phyloP scores from a whole-genome alignment of 2,329 filamentous ascomycete genomes.

The Penicillium sp. region DNA sequence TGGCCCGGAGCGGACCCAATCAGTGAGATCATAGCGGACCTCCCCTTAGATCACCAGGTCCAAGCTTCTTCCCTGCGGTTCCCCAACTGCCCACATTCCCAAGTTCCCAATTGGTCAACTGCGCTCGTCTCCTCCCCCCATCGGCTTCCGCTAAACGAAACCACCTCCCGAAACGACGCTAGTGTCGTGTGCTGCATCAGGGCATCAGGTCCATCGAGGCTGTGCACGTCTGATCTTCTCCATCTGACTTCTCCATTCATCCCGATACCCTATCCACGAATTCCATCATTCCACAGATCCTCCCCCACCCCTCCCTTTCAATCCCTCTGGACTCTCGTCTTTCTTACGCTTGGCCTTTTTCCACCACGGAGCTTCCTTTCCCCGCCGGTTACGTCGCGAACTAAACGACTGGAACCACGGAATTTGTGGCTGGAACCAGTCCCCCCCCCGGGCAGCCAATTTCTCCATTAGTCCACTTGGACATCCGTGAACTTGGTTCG shows the following conservation, averaged over 20 bases:
- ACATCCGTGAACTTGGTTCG: slow-evolving; percentile 4
- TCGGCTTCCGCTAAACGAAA: too few species aligned
- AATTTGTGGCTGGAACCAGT: slow-evolving; percentile 25
- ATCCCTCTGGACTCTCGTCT: not conserved
- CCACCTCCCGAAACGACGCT: not conserved
- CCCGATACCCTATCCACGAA: not conserved
- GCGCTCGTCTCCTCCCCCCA: not conserved
- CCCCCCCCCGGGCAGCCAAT: not conserved
- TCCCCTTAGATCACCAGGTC: not conserved
- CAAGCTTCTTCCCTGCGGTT: not conserved
- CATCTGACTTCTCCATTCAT: not conserved
- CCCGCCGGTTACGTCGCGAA: not conserved
- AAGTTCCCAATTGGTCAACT: not conserved
- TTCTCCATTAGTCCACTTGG: not conserved
- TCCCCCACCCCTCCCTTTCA: not conserved
- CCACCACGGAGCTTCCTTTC: not conserved
- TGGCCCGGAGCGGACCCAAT: slow-evolving; percentile 5
- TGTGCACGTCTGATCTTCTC: slow-evolving; percentile 8
- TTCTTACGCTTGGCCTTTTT: not conserved
- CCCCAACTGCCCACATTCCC: not conserved
- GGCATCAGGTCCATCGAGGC: slow-evolving; percentile 10
- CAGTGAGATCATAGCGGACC: not conserved
- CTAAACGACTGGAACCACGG: slow-evolving; percentile 13
- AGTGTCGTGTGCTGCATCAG: not conserved
- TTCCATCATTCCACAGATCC: not conserved